These are phyloP conservation scores for Hippophae tibetana DNA, from an alignment of 306 rosid species.

Conservation along the genomic window DNA sequence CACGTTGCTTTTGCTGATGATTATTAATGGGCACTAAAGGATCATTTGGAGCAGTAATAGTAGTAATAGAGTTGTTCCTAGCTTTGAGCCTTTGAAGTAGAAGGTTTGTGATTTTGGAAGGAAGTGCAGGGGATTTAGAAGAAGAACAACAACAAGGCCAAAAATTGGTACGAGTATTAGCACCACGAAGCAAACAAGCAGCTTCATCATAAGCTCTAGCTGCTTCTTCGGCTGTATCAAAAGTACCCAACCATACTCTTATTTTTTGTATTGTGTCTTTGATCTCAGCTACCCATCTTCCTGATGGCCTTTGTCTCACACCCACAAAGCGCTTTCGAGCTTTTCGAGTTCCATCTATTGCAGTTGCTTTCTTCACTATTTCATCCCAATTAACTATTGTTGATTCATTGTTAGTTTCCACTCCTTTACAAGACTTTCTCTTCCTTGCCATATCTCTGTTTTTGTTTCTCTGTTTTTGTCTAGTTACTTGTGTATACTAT, in stretches of 20 bases:
- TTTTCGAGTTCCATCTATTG: constrained; percentile 44
- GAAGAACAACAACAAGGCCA: constrained; percentile 67
- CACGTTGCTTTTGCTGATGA: constrained; percentile 34
- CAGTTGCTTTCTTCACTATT: constrained; percentile 9
- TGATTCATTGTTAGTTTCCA: no score
- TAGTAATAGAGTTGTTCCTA: constrained; percentile 20
- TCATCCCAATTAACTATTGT: no score
- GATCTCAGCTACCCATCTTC: constrained; percentile 94
- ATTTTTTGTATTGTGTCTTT: constrained; percentile 87
- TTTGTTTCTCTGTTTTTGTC: no score
- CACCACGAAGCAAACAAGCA: constrained; percentile 81
- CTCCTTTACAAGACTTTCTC: no score
- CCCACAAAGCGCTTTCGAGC: constrained; percentile 70
- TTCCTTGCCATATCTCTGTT: no score
- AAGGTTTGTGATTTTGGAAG: constrained; percentile 75
- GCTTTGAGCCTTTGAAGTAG: constrained; percentile 83
- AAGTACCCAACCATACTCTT: constrained; percentile 89
- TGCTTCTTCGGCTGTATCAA: constrained; percentile 90
- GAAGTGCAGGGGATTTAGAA: constrained; percentile 50
- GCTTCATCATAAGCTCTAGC: constrained; percentile 97
- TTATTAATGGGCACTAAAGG: constrained; percentile 25
- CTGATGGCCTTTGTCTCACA: constrained; percentile 85
- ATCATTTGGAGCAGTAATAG: constrained; percentile 12
- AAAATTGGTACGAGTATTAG: constrained; percentile 78
- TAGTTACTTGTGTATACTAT: no score